These are phyloP conservation scores for Eucalyptus cloeziana DNA, from an alignment of 345 rosid genomes.

Conservation along the genomic window DNA sequence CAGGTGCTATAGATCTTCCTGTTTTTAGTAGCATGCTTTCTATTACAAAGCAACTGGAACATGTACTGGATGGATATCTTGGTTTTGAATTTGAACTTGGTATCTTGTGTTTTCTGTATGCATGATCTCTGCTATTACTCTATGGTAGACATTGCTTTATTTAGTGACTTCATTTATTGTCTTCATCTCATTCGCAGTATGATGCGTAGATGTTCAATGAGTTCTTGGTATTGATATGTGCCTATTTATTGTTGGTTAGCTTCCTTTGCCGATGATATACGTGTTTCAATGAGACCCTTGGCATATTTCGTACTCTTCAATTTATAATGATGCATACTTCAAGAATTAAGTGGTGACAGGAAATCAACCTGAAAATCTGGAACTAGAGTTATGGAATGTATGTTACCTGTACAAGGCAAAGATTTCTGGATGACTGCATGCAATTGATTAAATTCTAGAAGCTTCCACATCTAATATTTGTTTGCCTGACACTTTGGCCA, in stretches of 20 bases:
- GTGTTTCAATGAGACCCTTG: not conserved
- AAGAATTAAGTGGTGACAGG: not conserved
- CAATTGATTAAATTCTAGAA: not conserved
- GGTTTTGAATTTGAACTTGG: not conserved
- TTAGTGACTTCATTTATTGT: not conserved
- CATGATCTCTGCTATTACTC: fast-evolving
- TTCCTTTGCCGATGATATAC: too few relatives aligned
- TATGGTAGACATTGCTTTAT: not conserved
- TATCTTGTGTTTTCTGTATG: not conserved
- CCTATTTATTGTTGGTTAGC: too few relatives aligned
- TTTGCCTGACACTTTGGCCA: not conserved
- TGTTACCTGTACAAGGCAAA: not conserved
- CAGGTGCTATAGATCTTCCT: constrained; percentile 29
- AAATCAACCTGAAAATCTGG: not conserved
- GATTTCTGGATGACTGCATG: not conserved
- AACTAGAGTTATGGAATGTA: not conserved
- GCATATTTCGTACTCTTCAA: not conserved
- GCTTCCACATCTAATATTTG: not conserved
- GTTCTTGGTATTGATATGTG: not conserved
- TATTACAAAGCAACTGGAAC: not conserved
- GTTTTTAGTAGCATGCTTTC: not conserved
- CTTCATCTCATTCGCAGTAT: not conserved
- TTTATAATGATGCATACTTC: not conserved
- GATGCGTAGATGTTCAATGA: not conserved
- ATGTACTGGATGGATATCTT: not conserved